A percentile compares a stretch with the other conserved stretches of the same genome.
Evolutionary conservation across 1,284 basidiomycete species (phyloP).

Genomic region (Cutaneotrichosporon daszewskae): DNA sequence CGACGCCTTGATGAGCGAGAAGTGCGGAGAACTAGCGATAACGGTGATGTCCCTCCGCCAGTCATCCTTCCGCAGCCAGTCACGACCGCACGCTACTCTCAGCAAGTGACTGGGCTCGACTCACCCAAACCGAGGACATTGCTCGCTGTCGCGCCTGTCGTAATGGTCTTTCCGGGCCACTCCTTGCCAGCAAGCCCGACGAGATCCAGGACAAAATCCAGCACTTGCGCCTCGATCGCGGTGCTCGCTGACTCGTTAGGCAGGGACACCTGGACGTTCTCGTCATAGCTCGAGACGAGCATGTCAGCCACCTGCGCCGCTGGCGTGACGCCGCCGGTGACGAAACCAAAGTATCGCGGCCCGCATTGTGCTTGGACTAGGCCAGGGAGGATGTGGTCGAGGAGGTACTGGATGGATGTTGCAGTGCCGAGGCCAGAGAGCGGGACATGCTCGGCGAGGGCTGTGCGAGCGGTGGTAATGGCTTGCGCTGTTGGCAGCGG

Average conservation of each 20-base stretch:
- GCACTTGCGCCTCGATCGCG: constrained; percentile 47
- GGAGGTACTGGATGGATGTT: constrained; percentile 28
- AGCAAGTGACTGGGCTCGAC: constrained; percentile 18
- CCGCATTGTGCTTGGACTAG: constrained; percentile 48
- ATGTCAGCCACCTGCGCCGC: constrained; percentile 49
- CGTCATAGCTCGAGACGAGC: constrained; percentile 45
- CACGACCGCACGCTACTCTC: constrained; percentile 42
- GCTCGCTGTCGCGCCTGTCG: constrained; percentile 52
- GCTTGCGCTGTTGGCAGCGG: too few species aligned
- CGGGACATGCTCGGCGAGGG: constrained; percentile 32
- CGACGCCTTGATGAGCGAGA: constrained; percentile 51
- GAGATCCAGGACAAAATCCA: constrained; percentile 50
- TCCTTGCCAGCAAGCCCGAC: constrained; percentile 37
- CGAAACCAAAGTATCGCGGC: constrained; percentile 52
- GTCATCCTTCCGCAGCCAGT: too few species aligned
- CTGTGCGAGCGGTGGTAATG: too few species aligned
- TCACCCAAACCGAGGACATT: constrained; percentile 50
- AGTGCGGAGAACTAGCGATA: constrained; percentile 50
- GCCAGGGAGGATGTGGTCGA: constrained; percentile 40
- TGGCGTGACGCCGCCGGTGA: constrained; percentile 49
- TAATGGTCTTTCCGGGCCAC: constrained; percentile 50
- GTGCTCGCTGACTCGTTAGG: constrained; percentile 47
- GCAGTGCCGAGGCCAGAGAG: constrained; percentile 35
- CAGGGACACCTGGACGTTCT: constrained; percentile 51
- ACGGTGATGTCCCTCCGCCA: background rate